Conservation (phyloP, 2,329 filamentous ascomycete species). For the Xylaria sp. region DNA sequence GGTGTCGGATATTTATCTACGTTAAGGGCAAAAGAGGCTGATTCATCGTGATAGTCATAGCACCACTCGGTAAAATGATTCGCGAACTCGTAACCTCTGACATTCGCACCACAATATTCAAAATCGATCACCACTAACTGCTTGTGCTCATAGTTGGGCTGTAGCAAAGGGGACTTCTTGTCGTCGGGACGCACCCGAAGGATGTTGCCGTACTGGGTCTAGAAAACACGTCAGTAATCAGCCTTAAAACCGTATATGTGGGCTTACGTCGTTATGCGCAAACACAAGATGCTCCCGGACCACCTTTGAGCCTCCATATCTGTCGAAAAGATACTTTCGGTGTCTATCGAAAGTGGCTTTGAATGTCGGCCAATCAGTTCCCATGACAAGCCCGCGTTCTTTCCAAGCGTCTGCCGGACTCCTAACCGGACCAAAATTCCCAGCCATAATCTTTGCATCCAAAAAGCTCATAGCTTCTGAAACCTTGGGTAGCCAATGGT, state of each 20-base stretch:
- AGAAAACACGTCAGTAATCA: conserved; percentile 16
- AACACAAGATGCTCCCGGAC: conserved; percentile 83
- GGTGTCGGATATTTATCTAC: conserved; percentile 73
- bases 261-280: conserved; percentile 92
- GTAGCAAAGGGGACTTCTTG: conserved; percentile 82
- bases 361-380: conserved; percentile 82
- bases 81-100: conserved; percentile 86
- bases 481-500: conserved; percentile 80
- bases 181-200: conserved; percentile 72
- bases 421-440: conserved; percentile 36
- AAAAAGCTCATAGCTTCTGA: conserved; percentile 62
- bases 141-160: conserved; percentile 92
- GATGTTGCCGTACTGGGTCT: conserved; percentile 99
- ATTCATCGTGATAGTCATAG: conserved; percentile 90
- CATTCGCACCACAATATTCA: conserved; percentile 92
- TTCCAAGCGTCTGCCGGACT: conserved; percentile 63
- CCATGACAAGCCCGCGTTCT: conserved; percentile 76
- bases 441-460: conserved; percentile 62
- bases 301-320: conserved; percentile 70
- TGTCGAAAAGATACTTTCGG: conserved; percentile 71
- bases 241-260: not conserved
- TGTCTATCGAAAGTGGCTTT: conserved; percentile 77
- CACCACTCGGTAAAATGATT: conserved; percentile 99
- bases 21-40: conserved; percentile 70
- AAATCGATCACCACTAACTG: conserved; percentile 98